phyloP scores from a whole-genome alignment of 2,329 filamentous ascomycete genomes.

The Xylaria sp. region DNA sequence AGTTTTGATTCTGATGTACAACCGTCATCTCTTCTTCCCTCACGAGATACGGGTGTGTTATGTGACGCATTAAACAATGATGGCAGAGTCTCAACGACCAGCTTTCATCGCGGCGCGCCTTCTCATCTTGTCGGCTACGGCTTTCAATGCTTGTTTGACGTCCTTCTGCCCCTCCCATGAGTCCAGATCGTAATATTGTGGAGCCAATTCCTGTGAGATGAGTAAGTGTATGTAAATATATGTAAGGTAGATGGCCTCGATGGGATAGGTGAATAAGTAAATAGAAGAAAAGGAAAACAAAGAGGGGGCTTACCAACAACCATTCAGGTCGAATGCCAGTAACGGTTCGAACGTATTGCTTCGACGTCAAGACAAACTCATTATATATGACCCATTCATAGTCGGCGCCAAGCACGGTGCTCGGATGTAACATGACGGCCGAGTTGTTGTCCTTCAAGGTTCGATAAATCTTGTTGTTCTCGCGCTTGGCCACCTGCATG shows the following conservation, averaged over 20 bases:
- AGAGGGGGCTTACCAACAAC: constrained; percentile 74
- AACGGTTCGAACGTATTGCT: constrained; percentile 97
- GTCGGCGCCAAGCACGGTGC: constrained; percentile 86
- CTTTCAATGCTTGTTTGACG: constrained; percentile 74
- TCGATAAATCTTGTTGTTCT: constrained; percentile 87
- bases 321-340: constrained; percentile 93
- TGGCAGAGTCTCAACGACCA: constrained; percentile 37
- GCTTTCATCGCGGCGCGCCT: constrained; percentile 67
- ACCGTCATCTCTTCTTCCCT: not conserved
- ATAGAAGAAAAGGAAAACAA: not conserved
- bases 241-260: not conserved
- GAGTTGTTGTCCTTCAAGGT: constrained; percentile 98
- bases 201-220: constrained; percentile 81
- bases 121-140: constrained; percentile 68
- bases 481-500: constrained; percentile 98
- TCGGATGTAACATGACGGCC: constrained; percentile 90
- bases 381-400: constrained; percentile 98
- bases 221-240: constrained; percentile 52
- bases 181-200: constrained; percentile 87
- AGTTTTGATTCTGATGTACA: not conserved
- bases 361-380: constrained; percentile 96
- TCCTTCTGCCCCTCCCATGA: constrained; percentile 84
- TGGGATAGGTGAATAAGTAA: not conserved
- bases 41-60: not conserved
- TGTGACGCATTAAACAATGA: not conserved